Evolutionary conservation across 1,139 yeast genomes (phyloP).

Genomic region (Taphrina communis): DNA sequence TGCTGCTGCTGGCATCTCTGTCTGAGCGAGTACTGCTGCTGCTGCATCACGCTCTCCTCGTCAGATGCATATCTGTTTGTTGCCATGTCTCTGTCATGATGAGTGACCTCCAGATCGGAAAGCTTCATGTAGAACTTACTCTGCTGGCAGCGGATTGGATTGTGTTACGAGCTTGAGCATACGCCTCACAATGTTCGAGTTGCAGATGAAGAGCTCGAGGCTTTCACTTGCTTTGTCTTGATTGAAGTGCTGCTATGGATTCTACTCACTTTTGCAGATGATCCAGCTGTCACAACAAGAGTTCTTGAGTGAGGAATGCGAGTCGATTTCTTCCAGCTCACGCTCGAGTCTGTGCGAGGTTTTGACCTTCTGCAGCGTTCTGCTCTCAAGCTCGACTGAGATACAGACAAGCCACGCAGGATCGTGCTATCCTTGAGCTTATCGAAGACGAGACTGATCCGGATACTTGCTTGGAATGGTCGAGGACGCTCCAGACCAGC

Average conservation of each 20-base stretch:
- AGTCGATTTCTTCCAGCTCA: neutral
- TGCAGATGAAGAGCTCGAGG: neutral
- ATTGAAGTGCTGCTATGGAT: neutral
- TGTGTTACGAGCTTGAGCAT: neutral
- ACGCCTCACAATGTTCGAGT: too few relatives aligned
- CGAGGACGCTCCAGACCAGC: conserved; percentile 1
- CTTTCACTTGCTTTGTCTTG: neutral
- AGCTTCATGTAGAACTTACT: neutral
- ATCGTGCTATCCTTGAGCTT: neutral
- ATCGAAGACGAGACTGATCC: neutral
- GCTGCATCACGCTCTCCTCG: neutral
- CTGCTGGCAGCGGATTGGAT: neutral
- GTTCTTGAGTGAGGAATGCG: neutral
- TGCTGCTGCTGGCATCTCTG: neutral
- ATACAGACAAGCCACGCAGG: neutral
- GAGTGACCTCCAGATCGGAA: neutral
- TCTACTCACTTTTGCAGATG: conserved; percentile 1
- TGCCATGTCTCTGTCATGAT: conserved; percentile 4
- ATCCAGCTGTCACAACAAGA: neutral
- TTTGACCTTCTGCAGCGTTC: neutral
- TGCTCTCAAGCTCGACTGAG: neutral
- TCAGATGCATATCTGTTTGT: conserved; percentile 3
- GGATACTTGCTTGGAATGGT: neutral
- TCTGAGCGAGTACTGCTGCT: neutral
- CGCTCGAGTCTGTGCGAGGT: conserved; percentile 13